phyloP scores from a whole-genome alignment of 306 rosid species.

The Cucurbita moschata region DNA sequence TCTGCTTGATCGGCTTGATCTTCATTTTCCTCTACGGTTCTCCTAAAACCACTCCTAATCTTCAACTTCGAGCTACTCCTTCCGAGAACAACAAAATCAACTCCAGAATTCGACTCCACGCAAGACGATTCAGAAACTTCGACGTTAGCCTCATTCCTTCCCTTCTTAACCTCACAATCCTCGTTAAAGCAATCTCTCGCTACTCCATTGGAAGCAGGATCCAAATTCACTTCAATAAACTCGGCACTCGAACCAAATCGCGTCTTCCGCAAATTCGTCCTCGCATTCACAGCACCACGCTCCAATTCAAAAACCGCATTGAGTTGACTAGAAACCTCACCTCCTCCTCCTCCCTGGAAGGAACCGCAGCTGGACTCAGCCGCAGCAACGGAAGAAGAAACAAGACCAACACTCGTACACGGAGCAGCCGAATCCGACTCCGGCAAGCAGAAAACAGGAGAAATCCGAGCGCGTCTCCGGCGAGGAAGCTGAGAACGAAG shows the following conservation, averaged over 20 bases:
- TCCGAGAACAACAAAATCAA: slow-evolving; percentile 7
- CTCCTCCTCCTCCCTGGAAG: slow-evolving; percentile 11
- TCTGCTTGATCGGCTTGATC: slow-evolving; percentile 17
- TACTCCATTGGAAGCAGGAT: slow-evolving; percentile 6
- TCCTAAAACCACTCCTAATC: slow-evolving; percentile 12
- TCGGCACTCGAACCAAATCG: neutral
- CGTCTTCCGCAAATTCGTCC: slow-evolving; percentile 16
- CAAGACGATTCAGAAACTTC: slow-evolving; percentile 65
- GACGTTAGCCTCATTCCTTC: slow-evolving; percentile 12
- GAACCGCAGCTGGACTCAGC: slow-evolving; percentile 33
- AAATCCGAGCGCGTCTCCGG: slow-evolving; percentile 40
- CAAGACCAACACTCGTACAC: slow-evolving; percentile 1
- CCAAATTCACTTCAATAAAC: neutral
- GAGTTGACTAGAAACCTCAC: slow-evolving; percentile 50
- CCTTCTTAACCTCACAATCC: slow-evolving; percentile 13
- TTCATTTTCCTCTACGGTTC: slow-evolving; percentile 19
- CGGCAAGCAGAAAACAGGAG: slow-evolving; percentile 28
- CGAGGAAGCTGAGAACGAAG: slow-evolving; percentile 59
- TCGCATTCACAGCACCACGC: slow-evolving; percentile 7
- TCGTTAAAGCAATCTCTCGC: slow-evolving; percentile 14
- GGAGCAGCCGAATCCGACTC: neutral
- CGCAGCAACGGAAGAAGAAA: slow-evolving; percentile 17
- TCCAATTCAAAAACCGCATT: slow-evolving; percentile 23
- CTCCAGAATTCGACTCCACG: slow-evolving; percentile 60
- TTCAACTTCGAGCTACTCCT: slow-evolving; percentile 31